phyloP scores from a whole-genome alignment of 257 asterid genomes.

The Fraxinus americana region DNA sequence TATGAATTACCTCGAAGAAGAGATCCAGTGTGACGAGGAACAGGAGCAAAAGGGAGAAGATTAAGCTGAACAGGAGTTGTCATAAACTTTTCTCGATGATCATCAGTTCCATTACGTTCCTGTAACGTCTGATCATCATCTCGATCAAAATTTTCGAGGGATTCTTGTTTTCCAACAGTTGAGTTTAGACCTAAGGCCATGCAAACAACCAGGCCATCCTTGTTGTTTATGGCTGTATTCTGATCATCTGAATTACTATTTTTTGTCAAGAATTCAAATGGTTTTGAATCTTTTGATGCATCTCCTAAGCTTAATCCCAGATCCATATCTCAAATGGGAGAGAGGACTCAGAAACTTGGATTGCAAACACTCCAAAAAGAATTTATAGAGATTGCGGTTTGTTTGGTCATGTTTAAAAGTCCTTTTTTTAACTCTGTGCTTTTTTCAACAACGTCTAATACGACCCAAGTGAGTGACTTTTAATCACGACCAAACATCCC shows the following conservation, averaged over 20 bases:
- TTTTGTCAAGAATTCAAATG: constrained; percentile 31
- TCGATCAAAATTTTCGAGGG: constrained; percentile 11
- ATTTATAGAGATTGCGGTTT: constrained; percentile 42
- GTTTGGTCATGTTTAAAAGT: constrained; percentile 28
- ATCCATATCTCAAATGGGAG: constrained; percentile 47
- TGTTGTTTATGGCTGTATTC: neutral
- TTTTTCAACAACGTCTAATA: constrained; percentile 27
- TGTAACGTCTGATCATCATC: constrained; percentile 23
- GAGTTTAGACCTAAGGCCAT: constrained; percentile 53
- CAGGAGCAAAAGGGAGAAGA: constrained; percentile 58
- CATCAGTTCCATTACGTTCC: constrained; percentile 27
- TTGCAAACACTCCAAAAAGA: constrained; percentile 40
- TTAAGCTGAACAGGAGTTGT: constrained; percentile 53
- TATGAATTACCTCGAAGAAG: constrained; percentile 31
- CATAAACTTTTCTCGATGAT: constrained; percentile 17
- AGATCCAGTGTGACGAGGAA: constrained; percentile 45
- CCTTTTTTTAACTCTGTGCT: constrained; percentile 18
- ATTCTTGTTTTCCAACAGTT: constrained; percentile 17
- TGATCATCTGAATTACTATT: neutral
- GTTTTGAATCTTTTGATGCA: constrained; percentile 28
- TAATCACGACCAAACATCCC: constrained; percentile 31
- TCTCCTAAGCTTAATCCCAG: constrained; percentile 73
- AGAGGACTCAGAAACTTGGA: constrained; percentile 19
- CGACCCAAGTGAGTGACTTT: constrained; percentile 7
- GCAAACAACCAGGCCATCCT: constrained; percentile 40